phyloP scores from a whole-genome alignment of 495 filamentous ascomycete genomes.

The Penicillium arizonense region DNA sequence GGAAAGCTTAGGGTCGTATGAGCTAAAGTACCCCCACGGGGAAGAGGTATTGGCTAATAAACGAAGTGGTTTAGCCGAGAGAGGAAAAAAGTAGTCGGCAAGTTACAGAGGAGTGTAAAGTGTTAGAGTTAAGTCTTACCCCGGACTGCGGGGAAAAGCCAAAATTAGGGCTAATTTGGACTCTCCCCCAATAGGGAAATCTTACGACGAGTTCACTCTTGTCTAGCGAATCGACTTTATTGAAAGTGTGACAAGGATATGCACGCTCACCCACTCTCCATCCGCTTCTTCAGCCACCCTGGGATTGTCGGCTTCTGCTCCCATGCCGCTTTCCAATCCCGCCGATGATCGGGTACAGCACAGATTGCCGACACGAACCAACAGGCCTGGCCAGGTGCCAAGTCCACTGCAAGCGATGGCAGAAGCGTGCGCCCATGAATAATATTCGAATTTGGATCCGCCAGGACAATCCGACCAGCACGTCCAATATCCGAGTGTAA shows the following conservation, averaged over 20 bases:
- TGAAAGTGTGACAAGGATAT: no score
- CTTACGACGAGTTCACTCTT: no score
- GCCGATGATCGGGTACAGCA: constrained; percentile 37
- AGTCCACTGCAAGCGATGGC: constrained; percentile 54
- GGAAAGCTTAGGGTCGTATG: not conserved
- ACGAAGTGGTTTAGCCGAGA: not conserved
- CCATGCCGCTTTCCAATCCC: constrained; percentile 42
- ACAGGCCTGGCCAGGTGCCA: constrained; percentile 30
- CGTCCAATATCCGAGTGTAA: constrained; percentile 44
- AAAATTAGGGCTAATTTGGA: not conserved
- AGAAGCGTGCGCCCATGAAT: constrained; percentile 67
- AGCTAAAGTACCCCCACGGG: not conserved
- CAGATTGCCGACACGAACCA: constrained; percentile 54
- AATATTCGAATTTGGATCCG: constrained; percentile 76
- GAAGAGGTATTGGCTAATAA: not conserved
- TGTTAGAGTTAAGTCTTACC: not conserved
- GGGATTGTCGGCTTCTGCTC: constrained; percentile 51
- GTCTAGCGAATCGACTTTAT: no score
- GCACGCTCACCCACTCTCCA: constrained; percentile 14
- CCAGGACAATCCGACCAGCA: constrained; percentile 60
- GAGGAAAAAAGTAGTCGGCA: not conserved
- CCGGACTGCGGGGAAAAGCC: constrained; percentile 5
- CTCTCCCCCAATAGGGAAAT: not conserved
- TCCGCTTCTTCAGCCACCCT: constrained; percentile 51
- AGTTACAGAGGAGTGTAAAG: no score